Evolutionary conservation across 805 yeast species (phyloP).

Genomic region (Teunomyces tritomae): DNA sequence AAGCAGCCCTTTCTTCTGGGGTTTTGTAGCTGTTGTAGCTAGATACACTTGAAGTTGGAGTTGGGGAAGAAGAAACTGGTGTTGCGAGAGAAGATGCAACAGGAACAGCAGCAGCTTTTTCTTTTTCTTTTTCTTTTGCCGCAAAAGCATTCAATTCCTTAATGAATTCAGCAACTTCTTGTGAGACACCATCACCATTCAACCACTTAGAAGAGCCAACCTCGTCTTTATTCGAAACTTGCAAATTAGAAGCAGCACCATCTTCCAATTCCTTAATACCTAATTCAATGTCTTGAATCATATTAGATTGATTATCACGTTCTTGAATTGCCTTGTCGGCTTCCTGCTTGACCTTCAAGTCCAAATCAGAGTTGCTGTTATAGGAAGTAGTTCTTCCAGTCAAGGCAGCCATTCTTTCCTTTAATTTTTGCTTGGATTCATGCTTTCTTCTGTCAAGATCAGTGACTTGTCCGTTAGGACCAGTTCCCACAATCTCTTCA

Average conservation of each 20-base stretch:
- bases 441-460: constrained; percentile 81
- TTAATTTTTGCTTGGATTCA: constrained; percentile 70
- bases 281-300: constrained; percentile 67
- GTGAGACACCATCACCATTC: constrained; percentile 72
- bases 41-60: constrained; percentile 15
- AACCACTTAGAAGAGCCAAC: constrained; percentile 74
- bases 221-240: constrained; percentile 40
- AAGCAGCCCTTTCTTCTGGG: constrained; percentile 72
- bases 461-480: constrained; percentile 82
- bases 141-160: constrained; percentile 41
- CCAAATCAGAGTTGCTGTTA: constrained; percentile 52
- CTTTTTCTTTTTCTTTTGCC: background rate
- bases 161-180: constrained; percentile 60
- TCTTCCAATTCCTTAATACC: constrained; percentile 65
- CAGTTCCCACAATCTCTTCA: constrained; percentile 65
- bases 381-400: constrained; percentile 66
- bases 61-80: constrained; percentile 10
- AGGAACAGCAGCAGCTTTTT: background rate
- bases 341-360: constrained; percentile 51
- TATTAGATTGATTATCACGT: constrained; percentile 52
- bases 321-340: constrained; percentile 51
- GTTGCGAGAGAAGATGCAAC: constrained; percentile 5
- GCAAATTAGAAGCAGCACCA: constrained; percentile 43
- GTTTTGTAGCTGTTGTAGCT: constrained; percentile 33
- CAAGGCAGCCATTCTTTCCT: constrained; percentile 87